Evolutionary conservation across 345 rosid genomes (phyloP).

Genomic region (Gossypium anomalum): DNA sequence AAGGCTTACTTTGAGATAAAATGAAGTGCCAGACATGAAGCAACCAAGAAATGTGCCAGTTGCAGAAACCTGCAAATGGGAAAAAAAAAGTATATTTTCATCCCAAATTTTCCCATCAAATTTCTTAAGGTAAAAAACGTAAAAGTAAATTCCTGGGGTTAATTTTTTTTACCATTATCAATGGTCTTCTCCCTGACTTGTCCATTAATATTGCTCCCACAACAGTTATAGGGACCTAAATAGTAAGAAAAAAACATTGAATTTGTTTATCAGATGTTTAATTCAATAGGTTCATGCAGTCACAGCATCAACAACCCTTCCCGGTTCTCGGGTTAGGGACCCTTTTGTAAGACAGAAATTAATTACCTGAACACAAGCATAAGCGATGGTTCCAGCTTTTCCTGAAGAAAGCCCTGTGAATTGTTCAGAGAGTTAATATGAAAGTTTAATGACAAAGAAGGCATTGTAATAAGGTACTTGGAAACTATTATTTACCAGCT

Average conservation of each 20-base stretch:
- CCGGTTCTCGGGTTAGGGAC: not conserved
- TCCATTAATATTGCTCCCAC: slow-evolving; percentile 76
- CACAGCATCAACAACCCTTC: not conserved
- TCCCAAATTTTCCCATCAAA: not conserved
- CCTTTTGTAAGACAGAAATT: not conserved
- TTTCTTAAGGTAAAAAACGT: not conserved
- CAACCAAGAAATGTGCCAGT: slow-evolving; percentile 74
- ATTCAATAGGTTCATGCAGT: not conserved
- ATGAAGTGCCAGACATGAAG: slow-evolving; percentile 59
- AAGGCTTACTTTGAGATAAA: slow-evolving; percentile 58
- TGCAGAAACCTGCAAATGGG: slow-evolving; percentile 53
- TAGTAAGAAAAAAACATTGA: not conserved
- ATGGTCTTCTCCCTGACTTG: slow-evolving; percentile 81
- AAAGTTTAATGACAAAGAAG: not conserved
- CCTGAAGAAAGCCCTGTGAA: slow-evolving; percentile 68
- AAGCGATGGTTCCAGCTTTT: slow-evolving; percentile 69
- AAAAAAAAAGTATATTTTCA: not conserved
- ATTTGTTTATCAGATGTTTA: not conserved
- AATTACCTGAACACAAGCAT: slow-evolving; percentile 75
- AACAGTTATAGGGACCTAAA: slow-evolving; percentile 72
- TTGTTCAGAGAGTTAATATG: not conserved
- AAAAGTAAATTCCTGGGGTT: not conserved
- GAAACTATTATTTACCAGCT: slow-evolving; percentile 48
- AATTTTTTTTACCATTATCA: slow-evolving; percentile 56
- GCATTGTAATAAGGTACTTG: not conserved